Base-by-base conservation (phyloP, 129 eudicot genomes). In the Centella asiatica region DNA sequence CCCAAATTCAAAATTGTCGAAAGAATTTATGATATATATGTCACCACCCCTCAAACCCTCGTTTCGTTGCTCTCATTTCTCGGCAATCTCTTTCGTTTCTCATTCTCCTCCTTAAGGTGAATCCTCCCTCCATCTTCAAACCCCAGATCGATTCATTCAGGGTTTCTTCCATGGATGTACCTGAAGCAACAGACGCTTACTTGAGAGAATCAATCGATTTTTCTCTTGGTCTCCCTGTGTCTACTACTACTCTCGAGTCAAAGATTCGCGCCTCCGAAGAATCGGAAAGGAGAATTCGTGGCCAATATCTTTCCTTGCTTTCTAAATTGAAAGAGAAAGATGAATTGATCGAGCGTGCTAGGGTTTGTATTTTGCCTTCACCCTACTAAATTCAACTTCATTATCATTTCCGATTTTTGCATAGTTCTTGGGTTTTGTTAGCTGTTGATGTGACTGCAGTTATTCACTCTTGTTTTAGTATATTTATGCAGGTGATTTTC, bases 111-210 rank as follows among this genome's bases (percentile, higher is more conserved):
- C n/a, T n/a, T n/a, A n/a, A n/a, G n/a, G n/a, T n/a, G n/a, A n/a
- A n/a, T n/a, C n/a, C n/a, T n/a, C n/a, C n/a, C n/a, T n/a, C n/a
- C n/a, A n/a, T n/a, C n/a, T n/a, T n/a, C n/a, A n/a, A n/a, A n/a
- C n/a, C n/a, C n/a, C n/a, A n/a, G n/a, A n/a, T n/a, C n/a, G n/a
- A n/a, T n/a, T n/a, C n/a, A n/a, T n/a, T n/a, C n/a, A n/a, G n/a
- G n/a, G n/a, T n/a, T n/a, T n/a, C n/a, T n/a, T n/a, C n/a, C n/a
- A 92, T 90, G 97, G 94, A 83, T 62, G 37, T 83, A 47, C 73
- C 87, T 10, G 77, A 78, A 80, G 94, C 87, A 76, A 71, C 80
- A 1, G 94, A 92, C 6, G 90, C 78, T 53, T 92, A 70, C 77
- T 72, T 92, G n/a, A 81, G 84, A 11, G 81, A 84, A 73, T 74